Evolutionary conservation across 306 rosid species (phyloP).

Genomic region (Senna tora): DNA sequence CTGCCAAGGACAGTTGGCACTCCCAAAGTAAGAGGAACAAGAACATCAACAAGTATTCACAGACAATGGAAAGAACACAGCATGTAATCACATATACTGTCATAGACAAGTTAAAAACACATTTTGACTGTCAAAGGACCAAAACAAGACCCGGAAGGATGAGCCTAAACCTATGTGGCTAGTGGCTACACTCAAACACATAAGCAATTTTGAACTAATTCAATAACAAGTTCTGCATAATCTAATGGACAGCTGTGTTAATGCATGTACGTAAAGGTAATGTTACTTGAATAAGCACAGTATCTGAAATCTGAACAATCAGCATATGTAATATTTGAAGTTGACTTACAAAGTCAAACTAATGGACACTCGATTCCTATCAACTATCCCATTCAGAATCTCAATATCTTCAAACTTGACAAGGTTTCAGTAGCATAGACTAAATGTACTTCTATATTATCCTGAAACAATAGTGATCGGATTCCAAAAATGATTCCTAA

Average conservation of each 20-base stretch:
- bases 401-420: background rate
- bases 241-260: background rate
- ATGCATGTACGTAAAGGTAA: background rate
- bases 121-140: slow-evolving; percentile 2
- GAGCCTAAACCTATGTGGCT: background rate
- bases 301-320: background rate
- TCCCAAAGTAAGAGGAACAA: background rate
- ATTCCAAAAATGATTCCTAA: background rate
- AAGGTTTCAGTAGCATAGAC: background rate
- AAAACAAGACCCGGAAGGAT: slow-evolving; percentile 16
- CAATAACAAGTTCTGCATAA: background rate
- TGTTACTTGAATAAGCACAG: background rate
- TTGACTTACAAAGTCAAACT: background rate
- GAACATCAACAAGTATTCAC: background rate
- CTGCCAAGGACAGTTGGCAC: background rate
- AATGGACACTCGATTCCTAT: background rate
- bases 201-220: background rate
- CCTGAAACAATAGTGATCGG: background rate
- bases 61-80: background rate
- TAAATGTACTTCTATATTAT: background rate
- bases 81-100: background rate
- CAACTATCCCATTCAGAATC: background rate
- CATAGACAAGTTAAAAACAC: slow-evolving; percentile 6
- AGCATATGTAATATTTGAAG: background rate
- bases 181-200: background rate